Evolutionary conservation across 495 filamentous ascomycete species (phyloP).

Genomic region (Penicillium nucicola): DNA sequence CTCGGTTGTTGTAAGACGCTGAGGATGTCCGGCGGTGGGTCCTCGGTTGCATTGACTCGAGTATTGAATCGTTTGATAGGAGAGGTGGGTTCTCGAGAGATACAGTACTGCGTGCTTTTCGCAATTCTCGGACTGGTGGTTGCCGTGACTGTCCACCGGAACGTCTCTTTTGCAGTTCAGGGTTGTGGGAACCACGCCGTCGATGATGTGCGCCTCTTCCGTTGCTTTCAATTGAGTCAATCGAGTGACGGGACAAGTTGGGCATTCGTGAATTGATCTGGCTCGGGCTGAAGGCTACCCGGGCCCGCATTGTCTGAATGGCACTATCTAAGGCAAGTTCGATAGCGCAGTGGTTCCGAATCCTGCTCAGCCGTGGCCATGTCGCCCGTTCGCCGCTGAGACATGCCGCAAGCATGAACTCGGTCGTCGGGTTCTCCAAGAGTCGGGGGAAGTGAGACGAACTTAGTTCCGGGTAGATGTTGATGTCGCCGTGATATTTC

Average conservation of each 20-base stretch:
- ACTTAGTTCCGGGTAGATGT: constrained; percentile 78
- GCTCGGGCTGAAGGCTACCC: constrained; percentile 76
- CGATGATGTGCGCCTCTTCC: constrained; percentile 20
- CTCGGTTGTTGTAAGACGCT: constrained; percentile 8
- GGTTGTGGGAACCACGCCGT: constrained; percentile 35
- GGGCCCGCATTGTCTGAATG: constrained; percentile 69
- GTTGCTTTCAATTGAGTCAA: constrained; percentile 20
- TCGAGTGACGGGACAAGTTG: constrained; percentile 12
- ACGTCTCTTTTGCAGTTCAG: constrained; percentile 25
- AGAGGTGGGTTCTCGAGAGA: constrained; percentile 25
- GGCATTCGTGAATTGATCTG: constrained; percentile 55
- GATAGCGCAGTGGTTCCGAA: constrained; percentile 79
- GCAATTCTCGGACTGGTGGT: constrained; percentile 12
- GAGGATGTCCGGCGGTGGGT: constrained; percentile 19
- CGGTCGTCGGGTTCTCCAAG: constrained; percentile 79
- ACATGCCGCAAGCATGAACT: constrained; percentile 81
- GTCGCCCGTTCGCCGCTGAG: constrained; percentile 79
- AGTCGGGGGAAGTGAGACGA: constrained; percentile 72
- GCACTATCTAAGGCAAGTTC: constrained; percentile 83
- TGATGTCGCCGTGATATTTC: constrained; percentile 94
- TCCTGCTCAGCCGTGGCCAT: constrained; percentile 81
- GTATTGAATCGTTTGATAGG: constrained; percentile 7
- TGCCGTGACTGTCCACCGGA: constrained; percentile 12
- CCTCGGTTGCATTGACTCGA: constrained; percentile 9
- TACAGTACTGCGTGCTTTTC: constrained; percentile 35